Evolutionary conservation across 257 asterid species (phyloP).

Genomic region (Anisodus tanguticus): DNA sequence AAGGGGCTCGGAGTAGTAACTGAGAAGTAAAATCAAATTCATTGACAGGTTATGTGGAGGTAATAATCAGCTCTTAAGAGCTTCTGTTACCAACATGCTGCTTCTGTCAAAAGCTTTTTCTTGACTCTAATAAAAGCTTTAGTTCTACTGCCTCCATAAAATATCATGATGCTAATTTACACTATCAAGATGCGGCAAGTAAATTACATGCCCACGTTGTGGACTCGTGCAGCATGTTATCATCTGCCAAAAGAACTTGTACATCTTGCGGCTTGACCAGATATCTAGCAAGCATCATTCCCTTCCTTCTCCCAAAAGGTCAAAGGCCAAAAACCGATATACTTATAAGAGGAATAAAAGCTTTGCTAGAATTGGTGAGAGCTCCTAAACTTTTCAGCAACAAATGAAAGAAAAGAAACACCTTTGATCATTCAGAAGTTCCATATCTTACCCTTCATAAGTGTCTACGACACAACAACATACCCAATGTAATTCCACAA

Average conservation of each 20-base stretch:
- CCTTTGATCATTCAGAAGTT: not conserved
- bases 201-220: too few relatives aligned
- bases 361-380: conserved; percentile 1
- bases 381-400: conserved; percentile 14
- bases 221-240: too few relatives aligned
- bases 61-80: not conserved
- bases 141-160: too few relatives aligned
- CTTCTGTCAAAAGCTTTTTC: not conserved
- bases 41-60: not conserved
- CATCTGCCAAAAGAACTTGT: too few relatives aligned
- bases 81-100: not conserved
- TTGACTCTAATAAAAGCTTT: too few relatives aligned
- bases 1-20: not conserved
- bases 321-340: not conserved
- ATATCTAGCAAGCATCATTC: too few relatives aligned
- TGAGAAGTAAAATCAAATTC: not conserved
- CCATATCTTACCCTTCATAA: not conserved
- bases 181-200: too few relatives aligned
- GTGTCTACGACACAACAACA: not conserved
- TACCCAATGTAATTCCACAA: too few relatives aligned
- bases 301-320: too few relatives aligned
- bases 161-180: too few relatives aligned
- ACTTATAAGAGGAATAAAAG: not conserved
- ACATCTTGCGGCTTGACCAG: too few relatives aligned
- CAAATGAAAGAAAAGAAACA: not conserved